A percentile compares a stretch with the other conserved stretches of the same genome.
Conservation (phyloP, 306 rosid genomes). For the Aeschynomene evenia region DNA sequence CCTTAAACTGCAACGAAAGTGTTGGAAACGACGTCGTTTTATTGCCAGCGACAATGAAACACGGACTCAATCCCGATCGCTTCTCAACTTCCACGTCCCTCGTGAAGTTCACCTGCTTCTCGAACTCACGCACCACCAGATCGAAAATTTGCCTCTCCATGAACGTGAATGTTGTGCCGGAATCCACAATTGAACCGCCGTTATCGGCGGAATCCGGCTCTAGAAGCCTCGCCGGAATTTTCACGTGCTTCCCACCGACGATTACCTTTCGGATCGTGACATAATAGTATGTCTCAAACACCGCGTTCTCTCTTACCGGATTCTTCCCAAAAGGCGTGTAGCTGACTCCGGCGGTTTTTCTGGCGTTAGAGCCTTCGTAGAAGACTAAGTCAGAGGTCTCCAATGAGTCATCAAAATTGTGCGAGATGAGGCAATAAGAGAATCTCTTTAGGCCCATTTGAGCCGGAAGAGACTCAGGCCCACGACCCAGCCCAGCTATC, state of each 20-base stretch:
- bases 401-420: conserved; percentile 51
- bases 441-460: conserved; percentile 68
- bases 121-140: conserved; percentile 50
- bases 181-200: conserved; percentile 76
- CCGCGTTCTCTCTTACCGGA: conserved; percentile 35
- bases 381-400: conserved; percentile 53
- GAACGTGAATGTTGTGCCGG: conserved; percentile 79
- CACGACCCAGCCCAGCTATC: conserved; percentile 78
- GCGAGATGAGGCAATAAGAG: conserved; percentile 62
- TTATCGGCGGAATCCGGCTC: conserved; percentile 49
- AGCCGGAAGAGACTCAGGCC: conserved; percentile 57
- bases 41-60: conserved; percentile 38
- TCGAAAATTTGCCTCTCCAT: conserved; percentile 61
- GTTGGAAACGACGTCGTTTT: conserved; percentile 45
- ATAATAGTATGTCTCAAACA: conserved; percentile 53
- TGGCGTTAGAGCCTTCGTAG: not conserved
- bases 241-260: conserved; percentile 51
- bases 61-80: conserved; percentile 59
- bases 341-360: conserved; percentile 26
- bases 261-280: conserved; percentile 44
- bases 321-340: conserved; percentile 64
- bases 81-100: conserved; percentile 53
- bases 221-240: conserved; percentile 48
- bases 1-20: conserved; percentile 57
- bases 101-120: conserved; percentile 49